Percentiles rank a stretch among this genome's conserved stretches.
phyloP scores from a whole-genome alignment of 495 filamentous ascomycete species.

The Penicillium pulvis region DNA sequence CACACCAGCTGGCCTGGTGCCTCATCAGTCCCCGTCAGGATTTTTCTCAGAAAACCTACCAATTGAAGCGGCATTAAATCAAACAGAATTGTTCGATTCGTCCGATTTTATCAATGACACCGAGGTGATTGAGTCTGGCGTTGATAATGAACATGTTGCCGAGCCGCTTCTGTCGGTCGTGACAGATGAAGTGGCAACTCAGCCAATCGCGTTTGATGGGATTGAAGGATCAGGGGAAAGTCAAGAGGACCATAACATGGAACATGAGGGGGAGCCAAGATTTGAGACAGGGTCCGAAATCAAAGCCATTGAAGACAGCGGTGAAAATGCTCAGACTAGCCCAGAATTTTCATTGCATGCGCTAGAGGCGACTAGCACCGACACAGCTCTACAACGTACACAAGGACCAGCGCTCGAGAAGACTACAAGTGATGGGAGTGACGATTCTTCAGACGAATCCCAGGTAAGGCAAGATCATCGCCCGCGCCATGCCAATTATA shows the following conservation, averaged over 20 bases:
- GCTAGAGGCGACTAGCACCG: not conserved
- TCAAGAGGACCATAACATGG: not conserved
- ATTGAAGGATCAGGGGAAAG: not conserved
- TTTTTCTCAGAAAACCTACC: not conserved
- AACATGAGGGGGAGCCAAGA: not conserved
- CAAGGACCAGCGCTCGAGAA: too few species aligned
- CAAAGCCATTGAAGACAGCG: not conserved
- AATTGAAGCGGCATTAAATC: not conserved
- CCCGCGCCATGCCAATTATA: not conserved
- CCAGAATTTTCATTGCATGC: not conserved
- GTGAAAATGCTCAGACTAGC: not conserved
- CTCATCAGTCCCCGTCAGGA: not conserved
- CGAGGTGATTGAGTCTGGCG: not conserved
- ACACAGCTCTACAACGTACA: not conserved
- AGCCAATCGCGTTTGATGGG: not conserved
- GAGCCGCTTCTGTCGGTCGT: not conserved
- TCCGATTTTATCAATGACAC: not conserved
- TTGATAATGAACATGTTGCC: not conserved
- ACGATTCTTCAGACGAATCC: not conserved
- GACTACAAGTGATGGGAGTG: not conserved
- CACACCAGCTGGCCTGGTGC: not conserved
- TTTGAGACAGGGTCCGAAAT: not conserved
- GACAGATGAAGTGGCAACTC: not conserved
- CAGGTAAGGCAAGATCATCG: not conserved
- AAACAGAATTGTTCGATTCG: not conserved